Percentiles rank a stretch among this genome's conserved stretches.
These are phyloP conservation scores for Vigna reflexopilosa DNA, from an alignment of 306 rosid species.

Conservation along the genomic window DNA sequence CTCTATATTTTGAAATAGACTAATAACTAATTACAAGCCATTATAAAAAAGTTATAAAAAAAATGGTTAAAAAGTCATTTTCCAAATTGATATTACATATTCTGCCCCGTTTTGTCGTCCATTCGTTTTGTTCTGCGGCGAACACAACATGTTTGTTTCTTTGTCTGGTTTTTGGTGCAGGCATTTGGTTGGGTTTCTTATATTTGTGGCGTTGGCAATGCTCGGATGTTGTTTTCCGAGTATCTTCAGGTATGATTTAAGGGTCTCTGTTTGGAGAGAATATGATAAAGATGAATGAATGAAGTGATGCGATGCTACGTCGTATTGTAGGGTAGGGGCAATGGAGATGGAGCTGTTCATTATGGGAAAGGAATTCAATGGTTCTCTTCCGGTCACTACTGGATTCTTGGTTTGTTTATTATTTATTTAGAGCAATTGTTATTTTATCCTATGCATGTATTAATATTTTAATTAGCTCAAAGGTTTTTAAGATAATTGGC, in stretches of 20 bases:
- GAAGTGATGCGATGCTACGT: background rate
- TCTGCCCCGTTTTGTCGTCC: no score
- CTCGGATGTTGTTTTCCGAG: conserved; percentile 51
- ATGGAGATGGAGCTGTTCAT: conserved; percentile 35
- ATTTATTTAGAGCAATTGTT: no score
- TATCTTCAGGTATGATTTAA: conserved; percentile 39
- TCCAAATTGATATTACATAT: no score
- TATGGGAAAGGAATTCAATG: conserved; percentile 47
- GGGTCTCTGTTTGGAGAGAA: background rate
- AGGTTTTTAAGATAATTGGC: no score
- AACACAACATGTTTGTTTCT: background rate
- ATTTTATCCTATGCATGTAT: no score
- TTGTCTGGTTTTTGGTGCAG: conserved; percentile 35
- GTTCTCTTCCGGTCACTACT: conserved; percentile 50
- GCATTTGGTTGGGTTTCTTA: conserved; percentile 73
- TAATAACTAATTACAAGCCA: no score
- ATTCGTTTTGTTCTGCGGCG: no score
- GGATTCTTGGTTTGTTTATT: conserved; percentile 47
- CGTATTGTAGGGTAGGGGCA: conserved; percentile 50
- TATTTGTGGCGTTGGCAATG: conserved; percentile 58
- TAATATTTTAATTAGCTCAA: no score
- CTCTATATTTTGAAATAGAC: no score
- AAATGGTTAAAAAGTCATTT: no score
- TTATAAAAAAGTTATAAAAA: no score
- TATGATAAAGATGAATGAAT: background rate